Evolutionary conservation across 2,329 filamentous ascomycete genomes (phyloP), one percentile per base, ranked within the genome.

Genomic region (Pseudocercospora crystallina): DNA sequence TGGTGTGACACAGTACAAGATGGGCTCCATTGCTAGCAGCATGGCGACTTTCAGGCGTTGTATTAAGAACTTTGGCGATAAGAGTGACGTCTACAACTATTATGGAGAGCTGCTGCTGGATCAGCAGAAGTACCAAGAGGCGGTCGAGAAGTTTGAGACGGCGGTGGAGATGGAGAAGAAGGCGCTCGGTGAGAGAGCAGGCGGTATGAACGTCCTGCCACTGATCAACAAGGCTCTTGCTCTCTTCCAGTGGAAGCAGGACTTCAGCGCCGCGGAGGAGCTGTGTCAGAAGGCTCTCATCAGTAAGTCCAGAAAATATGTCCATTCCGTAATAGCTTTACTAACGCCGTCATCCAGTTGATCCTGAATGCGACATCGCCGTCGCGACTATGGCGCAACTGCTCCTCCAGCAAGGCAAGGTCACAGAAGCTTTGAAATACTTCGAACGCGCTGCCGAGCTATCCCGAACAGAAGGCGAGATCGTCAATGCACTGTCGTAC

Each of bases 131-230:
- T 97, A 86, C 74, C 80, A 89, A 52, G 92, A 99, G 71, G 94
- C 94, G 20, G 90, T 99, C 58, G 89, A 96, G 76, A 96, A 96
- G 76, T 99, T 99, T 66, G 94, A 99, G 71, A 94, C 86, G 20
- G 94, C 94, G n/a, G 91, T 97, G 60, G 91, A 97, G 69, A 92
- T 97, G 86, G 94, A 99, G 81, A 95, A 94, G 79, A 85, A 89
- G 73, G 58, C 53, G 20, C 60, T 67, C 14, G 64, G 64, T n/a
- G 86, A 84, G 59, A 95, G 95, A 77, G 91, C 91, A 11, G 86
- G 94, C 72, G 88, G 90, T 55, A 97, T 99, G 86, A 99, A 99
- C 66, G 94, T 99, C 29, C 77, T 99, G 58, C 94, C 94, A 11
- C 79, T 99, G 43, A 97, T 99, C 76, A 99, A 99, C 83, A 99